phyloP scores from a whole-genome alignment of 306 rosid species.

The Prunus padus region DNA sequence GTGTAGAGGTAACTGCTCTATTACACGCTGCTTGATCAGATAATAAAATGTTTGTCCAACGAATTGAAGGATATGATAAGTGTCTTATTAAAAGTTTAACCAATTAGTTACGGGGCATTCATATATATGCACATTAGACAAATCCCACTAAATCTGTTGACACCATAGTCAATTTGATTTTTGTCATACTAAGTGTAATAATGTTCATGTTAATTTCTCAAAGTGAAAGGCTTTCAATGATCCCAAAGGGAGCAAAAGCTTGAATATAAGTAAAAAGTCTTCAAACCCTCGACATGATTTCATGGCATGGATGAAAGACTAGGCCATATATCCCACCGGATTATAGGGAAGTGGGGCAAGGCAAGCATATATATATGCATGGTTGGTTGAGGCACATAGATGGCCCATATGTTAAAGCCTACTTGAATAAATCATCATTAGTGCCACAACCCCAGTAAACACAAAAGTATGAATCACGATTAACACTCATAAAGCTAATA shows the following conservation, averaged over 20 bases:
- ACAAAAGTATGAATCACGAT: background rate
- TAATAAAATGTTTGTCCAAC: too few relatives aligned
- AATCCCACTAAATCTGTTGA: too few relatives aligned
- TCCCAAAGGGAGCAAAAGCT: background rate
- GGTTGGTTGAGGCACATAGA: slow-evolving; percentile 28
- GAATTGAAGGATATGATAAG: too few relatives aligned
- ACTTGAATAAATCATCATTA: slow-evolving; percentile 32
- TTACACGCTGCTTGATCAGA: too few relatives aligned
- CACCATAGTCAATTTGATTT: too few relatives aligned
- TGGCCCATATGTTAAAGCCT: slow-evolving; percentile 21
- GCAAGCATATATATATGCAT: background rate
- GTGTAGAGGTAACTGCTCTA: too few relatives aligned
- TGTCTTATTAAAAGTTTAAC: too few relatives aligned
- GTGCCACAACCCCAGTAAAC: background rate
- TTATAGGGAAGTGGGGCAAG: background rate
- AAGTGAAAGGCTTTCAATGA: too few relatives aligned
- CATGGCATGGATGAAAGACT: background rate
- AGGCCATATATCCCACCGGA: background rate
- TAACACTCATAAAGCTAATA: background rate
- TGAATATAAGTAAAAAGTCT: background rate
- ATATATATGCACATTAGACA: too few relatives aligned
- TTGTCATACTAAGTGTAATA: too few relatives aligned
- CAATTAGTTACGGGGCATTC: too few relatives aligned
- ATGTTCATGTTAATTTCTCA: too few relatives aligned
- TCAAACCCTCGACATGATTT: background rate